These are phyloP conservation scores for Acanthamoeba royreba DNA, from an alignment of 208 protist species.

Conservation along the genomic window DNA sequence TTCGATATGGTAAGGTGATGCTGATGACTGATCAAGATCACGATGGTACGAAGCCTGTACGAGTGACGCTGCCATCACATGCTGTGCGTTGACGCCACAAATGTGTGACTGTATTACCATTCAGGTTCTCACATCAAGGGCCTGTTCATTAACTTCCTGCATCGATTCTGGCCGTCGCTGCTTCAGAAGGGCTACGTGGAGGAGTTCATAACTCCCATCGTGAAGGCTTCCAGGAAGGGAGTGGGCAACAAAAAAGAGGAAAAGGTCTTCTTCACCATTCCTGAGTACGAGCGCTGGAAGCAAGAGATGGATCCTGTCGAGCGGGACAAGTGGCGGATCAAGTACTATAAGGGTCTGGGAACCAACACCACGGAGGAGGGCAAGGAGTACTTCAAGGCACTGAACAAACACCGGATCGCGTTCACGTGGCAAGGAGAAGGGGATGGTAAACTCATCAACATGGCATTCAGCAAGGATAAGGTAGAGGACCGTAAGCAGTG, in stretches of 20 bases:
- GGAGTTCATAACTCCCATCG: conserved; percentile 99
- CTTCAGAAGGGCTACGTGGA: conserved; percentile 96
- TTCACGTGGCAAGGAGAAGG: conserved; percentile 87
- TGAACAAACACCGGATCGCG: conserved; percentile 92
- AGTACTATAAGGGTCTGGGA: conserved; percentile 99
- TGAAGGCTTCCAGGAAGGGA: conserved; percentile 86
- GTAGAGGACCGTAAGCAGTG: conserved; percentile 98
- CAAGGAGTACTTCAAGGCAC: conserved; percentile 99
- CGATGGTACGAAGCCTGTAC: neutral
- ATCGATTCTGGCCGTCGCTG: conserved; percentile 98
- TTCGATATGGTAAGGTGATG: conserved; percentile 99
- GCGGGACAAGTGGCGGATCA: conserved; percentile 91
- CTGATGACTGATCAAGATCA: conserved; percentile 99
- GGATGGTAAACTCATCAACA: conserved; percentile 93
- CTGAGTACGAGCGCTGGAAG: conserved; percentile 93
- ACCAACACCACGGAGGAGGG: conserved; percentile 95
- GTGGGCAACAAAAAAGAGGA: conserved; percentile 76
- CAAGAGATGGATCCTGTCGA: conserved; percentile 72
- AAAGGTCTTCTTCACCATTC: conserved; percentile 98
- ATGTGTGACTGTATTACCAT: conserved; percentile 91
- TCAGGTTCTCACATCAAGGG: conserved; percentile 99
- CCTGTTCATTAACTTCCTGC: conserved; percentile 99
- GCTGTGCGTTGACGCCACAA: neutral
- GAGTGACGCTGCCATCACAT: neutral
- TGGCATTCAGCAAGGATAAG: conserved; percentile 97